A percentile compares a stretch with the other conserved stretches of the same genome.
These are phyloP conservation scores for Hibiscus trionum DNA, from an alignment of 345 rosid species.

Conservation along the genomic window DNA sequence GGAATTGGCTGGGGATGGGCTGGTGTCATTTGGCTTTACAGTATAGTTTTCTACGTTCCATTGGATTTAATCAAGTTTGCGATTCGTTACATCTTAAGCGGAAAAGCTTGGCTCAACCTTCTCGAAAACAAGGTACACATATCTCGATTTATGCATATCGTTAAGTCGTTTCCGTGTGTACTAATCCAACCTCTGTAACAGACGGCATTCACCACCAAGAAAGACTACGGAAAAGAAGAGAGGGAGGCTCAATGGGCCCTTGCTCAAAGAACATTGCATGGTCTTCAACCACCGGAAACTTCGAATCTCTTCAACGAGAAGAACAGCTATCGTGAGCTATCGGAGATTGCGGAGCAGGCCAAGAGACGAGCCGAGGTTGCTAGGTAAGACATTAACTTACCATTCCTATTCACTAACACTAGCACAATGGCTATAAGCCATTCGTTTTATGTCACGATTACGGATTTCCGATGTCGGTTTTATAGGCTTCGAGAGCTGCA, in stretches of 20 bases:
- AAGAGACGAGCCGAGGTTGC: conserved; percentile 87
- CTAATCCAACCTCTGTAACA: conserved; percentile 13
- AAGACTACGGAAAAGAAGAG: conserved; percentile 77
- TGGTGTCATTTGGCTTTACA: conserved; percentile 75
- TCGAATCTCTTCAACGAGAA: conserved; percentile 37
- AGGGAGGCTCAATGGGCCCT: conserved; percentile 94
- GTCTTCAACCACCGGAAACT: conserved; percentile 62
- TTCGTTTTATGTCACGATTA: no score
- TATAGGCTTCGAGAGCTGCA: conserved; percentile 71
- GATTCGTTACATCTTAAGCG: conserved; percentile 69
- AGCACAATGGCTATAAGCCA: neutral
- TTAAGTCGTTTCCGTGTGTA: neutral
- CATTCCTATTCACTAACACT: neutral
- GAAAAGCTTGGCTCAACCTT: conserved; percentile 74
- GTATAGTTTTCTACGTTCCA: conserved; percentile 64
- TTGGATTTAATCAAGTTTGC: conserved; percentile 68
- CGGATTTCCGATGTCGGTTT: neutral
- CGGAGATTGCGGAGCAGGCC: conserved; percentile 88
- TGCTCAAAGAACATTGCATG: conserved; percentile 80
- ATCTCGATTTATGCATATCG: neutral
- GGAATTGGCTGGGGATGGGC: conserved; percentile 99
- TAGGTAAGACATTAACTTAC: conserved; percentile 32
- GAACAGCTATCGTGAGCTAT: conserved; percentile 57
- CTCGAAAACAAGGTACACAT: conserved; percentile 68
- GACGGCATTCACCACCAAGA: conserved; percentile 92